Base-by-base conservation (phyloP, 2,329 filamentous ascomycete species). In the Ophiostoma angusticollis region DNA sequence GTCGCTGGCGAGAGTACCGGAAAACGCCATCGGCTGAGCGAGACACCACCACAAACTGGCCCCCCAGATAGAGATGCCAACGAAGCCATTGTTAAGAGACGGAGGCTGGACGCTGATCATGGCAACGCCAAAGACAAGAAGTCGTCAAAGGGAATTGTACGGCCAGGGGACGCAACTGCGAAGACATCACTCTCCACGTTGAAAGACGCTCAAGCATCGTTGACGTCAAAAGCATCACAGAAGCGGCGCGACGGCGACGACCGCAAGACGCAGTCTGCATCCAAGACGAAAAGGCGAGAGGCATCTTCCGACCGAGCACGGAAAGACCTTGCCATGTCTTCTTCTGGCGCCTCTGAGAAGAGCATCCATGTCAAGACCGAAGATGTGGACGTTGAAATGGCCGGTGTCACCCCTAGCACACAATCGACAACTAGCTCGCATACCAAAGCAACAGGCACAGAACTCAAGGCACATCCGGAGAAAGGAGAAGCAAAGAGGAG, bases 21-120 rank as follows among this genome's bases (percentile, higher is more conserved):
- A n/a, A 80, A 79, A 53, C 63, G 75, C 30, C 70, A 71, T 48
- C 65, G 75, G 21, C 62, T 64, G 22, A 80, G 75, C 47, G 63
- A 67, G 35, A 77, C 74, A 1, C 74, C 75, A 2, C 70, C 75
- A 21, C 58, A 61, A 22, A 61, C 62, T n/a, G 68, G 63, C 42
- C 60, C 64, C 16, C 60, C 58, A 2, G 70, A 74, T 12, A 74
- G 70, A 47, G 72, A 75, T 23, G 61, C 64, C 22, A 52, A 54
- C 29, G 72, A 75, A 39, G 62, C 52, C 8, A 64, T 72, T 13
- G 45, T 60, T 14, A 80, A 80, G 52, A 61, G 69, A 47, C 63
- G 75, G 41, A 72, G 71, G 24, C 50, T 80, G 3, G 74, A 78
- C 42, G 50, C 54, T 1, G 72, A 77, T 13, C 38, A n/a, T 31